Evolutionary conservation across 2,329 filamentous ascomycete genomes (phyloP), one percentile per base, ranked within the genome.

Genomic region (Pseudocercospora fijiensis): DNA sequence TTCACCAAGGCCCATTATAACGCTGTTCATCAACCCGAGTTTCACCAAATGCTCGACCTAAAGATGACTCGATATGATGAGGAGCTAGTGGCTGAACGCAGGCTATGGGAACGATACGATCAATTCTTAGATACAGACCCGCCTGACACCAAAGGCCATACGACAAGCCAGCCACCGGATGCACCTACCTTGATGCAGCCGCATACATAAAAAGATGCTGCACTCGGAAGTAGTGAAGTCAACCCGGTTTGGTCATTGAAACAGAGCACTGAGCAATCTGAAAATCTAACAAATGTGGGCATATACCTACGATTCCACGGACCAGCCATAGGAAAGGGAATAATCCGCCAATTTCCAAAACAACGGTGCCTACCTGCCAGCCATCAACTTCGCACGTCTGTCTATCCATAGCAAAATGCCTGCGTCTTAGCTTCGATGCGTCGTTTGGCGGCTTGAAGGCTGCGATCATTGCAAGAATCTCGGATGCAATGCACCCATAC

Each of bases 1-100:
- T 80, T 22, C 30, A 33, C 43, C 1, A 62, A 62, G 20, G 41
- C 60, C 26, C 56, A 61, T 37, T 49, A 64, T 57, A 58, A 60
- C 49, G 22, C 37, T 10, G 27, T 57, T 26, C 26, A 16, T 6
- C 22, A 41, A 9, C 62, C 63, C 9, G 58, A 65, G 22, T 60
- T 67, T 47, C 58, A 65, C 37, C 49, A 65, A 27, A 57, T 67
- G 62, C 51, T 65, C 9, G 22, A 41, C 9, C 49, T 62, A 28
- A n/a, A 41, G 24, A 55, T 62, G 2, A 11, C 16, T 1, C 56
- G 62, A n/a, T 67, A 67, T 43, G 62, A 65, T n/a, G 57, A 62
- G 16, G 65, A 67, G 43, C 33, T 65, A n/a, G 26, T 18, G 20
- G 63, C 63, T 20, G 65, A 67, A 47, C 62, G 60, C n/a, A 20